Percentiles rank a stretch among this genome's conserved stretches.
These are phyloP conservation scores for Allantophomopsis cytisporea DNA, from an alignment of 2,329 filamentous ascomycete genomes.

Conservation along the genomic window DNA sequence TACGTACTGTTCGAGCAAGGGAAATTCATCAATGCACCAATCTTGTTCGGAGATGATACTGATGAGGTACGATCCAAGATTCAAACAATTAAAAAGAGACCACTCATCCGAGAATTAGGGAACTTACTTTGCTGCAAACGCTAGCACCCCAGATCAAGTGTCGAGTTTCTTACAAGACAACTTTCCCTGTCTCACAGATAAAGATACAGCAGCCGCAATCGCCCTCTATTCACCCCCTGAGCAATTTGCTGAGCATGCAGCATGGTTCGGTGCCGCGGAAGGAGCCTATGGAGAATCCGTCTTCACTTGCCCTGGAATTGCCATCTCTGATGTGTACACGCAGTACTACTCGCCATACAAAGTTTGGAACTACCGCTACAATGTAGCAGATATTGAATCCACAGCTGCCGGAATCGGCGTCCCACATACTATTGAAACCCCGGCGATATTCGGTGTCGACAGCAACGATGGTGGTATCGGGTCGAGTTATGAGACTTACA, in stretches of 20 bases:
- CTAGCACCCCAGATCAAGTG: conserved; percentile 16
- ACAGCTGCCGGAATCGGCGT: conserved; percentile 21
- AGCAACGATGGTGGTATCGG: conserved; percentile 15
- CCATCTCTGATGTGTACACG: conserved; percentile 21
- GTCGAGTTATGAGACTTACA: conserved; percentile 17
- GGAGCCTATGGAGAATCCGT: conserved; percentile 31
- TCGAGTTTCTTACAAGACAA: conserved; percentile 22
- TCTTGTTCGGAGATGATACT: conserved; percentile 21
- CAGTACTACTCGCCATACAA: conserved; percentile 17
- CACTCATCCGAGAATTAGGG: conserved; percentile 20
- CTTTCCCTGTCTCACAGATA: conserved; percentile 19
- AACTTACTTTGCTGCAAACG: conserved; percentile 35
- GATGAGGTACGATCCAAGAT: conserved; percentile 5
- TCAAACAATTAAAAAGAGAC: no score
- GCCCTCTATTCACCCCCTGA: conserved; percentile 16
- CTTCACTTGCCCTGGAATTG: conserved; percentile 30
- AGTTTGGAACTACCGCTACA: conserved; percentile 33
- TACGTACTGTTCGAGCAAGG: conserved; percentile 21
- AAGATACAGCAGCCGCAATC: conserved; percentile 16
- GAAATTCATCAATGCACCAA: conserved; percentile 23
- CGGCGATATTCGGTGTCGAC: conserved; percentile 23
- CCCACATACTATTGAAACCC: conserved; percentile 21
- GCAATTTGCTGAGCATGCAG: conserved; percentile 16
- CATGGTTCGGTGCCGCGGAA: conserved; percentile 24
- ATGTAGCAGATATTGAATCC: conserved; percentile 24